Evolutionary conservation across 1,284 basidiomycete species (phyloP), one percentile per base, ranked within the genome.

Genomic region (Xerocomus nothofagi): DNA sequence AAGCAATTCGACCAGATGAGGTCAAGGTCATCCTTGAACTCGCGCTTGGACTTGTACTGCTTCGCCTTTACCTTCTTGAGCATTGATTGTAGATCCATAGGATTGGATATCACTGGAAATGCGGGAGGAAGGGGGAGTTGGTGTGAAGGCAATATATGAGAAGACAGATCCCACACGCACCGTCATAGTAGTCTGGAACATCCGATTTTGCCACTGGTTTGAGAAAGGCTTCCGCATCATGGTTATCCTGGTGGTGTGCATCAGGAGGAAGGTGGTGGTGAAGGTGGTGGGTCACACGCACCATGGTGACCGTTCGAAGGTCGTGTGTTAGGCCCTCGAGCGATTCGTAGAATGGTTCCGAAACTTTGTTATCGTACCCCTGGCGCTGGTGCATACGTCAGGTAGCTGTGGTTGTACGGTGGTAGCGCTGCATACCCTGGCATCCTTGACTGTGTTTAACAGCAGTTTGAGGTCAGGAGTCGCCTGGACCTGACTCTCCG

Each of bases 1-100:
- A 90, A 80, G 68, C 96, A 98, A 62, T 99, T 99, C 47, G 86
- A 84, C 96, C 96, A 99, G 59, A 99, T 98, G 54, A 97, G 80
- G 59, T 96, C 91, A 38, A 99, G 74, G 70, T 99, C 97, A 54
- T 89, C 86, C 55, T 88, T 86, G 69, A 99, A 99, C 62, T 96
- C 90, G 53, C 82, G 79, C 73, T 99, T 98, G 47, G 84, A 91
- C 73, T 95, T 96, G 81, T 98, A 98, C 45, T 82, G 79, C 66
- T 90, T 91, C 43, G 79, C 74, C 73, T 96, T 98, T 66, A 97
- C 86, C 72, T 96, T 96, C 75, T 86, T 91, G 50, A 88, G 76
- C 82, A 99, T 92, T 0, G 93, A 91, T 54, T 86, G 85, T 40
- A 98, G 76, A 73, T 99, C 96, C 96, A 98, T 99, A 1, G 93